Evolutionary conservation across 2,329 filamentous ascomycete genomes (phyloP).

Genomic region (Xylaria polymorpha): DNA sequence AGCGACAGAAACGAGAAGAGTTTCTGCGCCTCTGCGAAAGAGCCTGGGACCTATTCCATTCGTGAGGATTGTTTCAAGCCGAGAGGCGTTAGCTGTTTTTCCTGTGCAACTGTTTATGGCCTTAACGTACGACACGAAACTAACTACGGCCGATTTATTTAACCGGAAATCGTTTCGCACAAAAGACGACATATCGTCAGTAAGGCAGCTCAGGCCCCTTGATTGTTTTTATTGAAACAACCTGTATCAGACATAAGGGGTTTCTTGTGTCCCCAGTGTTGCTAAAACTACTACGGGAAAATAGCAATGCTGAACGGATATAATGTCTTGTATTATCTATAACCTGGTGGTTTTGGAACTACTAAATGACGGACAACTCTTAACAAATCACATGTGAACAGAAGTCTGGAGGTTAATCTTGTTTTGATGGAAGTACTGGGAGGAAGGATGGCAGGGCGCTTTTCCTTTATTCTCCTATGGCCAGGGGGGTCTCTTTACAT

Average conservation of each 20-base stretch:
- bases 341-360: conserved; percentile 20
- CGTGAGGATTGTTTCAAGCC: conserved; percentile 60
- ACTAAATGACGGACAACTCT: conserved; percentile 14
- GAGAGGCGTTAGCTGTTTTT: conserved; percentile 40
- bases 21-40: conserved; percentile 87
- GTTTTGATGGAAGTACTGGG: conserved; percentile 15
- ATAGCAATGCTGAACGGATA: conserved; percentile 27
- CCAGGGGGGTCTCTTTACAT: conserved; percentile 27
- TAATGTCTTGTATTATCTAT: conserved; percentile 41
- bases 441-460: conserved; percentile 19
- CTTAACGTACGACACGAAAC: conserved; percentile 38
- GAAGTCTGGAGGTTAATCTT: conserved; percentile 7
- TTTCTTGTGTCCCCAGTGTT: conserved; percentile 12
- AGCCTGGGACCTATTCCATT: conserved; percentile 98
- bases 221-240: conserved; percentile 15
- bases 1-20: conserved; percentile 89
- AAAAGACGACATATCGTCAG: not conserved
- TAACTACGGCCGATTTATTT: conserved; percentile 16
- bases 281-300: conserved; percentile 4
- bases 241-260: conserved; percentile 2
- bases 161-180: conserved; percentile 14
- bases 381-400: conserved; percentile 1
- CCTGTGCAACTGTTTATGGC: conserved; percentile 45
- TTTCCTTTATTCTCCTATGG: conserved; percentile 32
- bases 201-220: not conserved